Base-by-base conservation (phyloP, 345 rosid genomes). In the Melaleuca alternifolia region DNA sequence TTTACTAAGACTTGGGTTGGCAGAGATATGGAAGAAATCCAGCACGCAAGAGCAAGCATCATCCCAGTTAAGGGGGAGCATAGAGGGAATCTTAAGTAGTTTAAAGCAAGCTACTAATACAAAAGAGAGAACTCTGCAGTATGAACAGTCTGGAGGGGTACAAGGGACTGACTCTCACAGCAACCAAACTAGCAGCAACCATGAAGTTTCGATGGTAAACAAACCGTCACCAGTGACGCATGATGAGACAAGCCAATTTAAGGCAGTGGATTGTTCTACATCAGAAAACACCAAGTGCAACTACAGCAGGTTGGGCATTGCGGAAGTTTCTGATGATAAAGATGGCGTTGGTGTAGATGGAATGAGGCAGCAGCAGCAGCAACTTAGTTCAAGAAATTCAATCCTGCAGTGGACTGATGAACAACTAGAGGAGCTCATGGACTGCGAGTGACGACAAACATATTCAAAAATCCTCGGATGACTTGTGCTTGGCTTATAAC, bases 331-430 rank as follows among this genome's bases (percentile, higher is more conserved):
- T 8, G 48, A 84, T 33, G 33, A 82, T 24, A 82, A 76, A 54
- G 89, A 62, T 61, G 85, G 54, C n/a, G 33, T 30, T 57, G 62
- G 24, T 44, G 48, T 13, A 8, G 41, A 44, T 23, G 86, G 57
- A 83, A 79, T 23, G 15, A 81, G 86, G 71, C 51, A 86, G 84
- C 88, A 84, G 75, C 57, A 37, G 89, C 86, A 83, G 75, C 83
- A 50, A 56, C 79, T 84, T 23, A 51, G 52, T 57, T 88, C 93
- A 7, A 88, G 83, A 82, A 87, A 88, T 87, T 85, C 91, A 59
- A 90, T 91, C 54, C 96, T 94, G 21, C 92, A 91, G 85, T 96
- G 99, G 98, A 96, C 99, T 1, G 97, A 96, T 83, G 98, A 96
- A 87, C 99, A 96, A 86, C 90, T 96, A 77, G 96, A 95, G 86